Conservation (phyloP, 306 rosid genomes). For the Malus sieversii region DNA sequence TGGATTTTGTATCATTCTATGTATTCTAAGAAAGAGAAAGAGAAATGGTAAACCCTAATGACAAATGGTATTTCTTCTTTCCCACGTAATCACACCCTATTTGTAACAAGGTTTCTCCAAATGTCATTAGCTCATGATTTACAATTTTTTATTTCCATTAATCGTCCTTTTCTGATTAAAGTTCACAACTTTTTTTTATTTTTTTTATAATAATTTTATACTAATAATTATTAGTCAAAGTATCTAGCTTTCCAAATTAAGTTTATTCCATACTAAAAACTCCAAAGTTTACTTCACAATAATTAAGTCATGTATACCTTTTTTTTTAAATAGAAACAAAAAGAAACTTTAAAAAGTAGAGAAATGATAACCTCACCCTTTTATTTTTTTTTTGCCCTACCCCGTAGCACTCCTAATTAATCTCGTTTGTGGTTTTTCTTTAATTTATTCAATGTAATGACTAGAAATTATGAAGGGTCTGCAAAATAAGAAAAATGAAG, state of each 20-base stretch:
- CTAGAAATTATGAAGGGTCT: too few relatives aligned
- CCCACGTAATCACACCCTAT: not conserved
- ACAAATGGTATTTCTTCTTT: not conserved
- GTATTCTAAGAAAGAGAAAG: not conserved
- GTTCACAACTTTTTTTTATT: not conserved
- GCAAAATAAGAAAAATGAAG: not conserved
- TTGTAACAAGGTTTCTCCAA: not conserved
- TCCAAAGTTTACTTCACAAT: not conserved
- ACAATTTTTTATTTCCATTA: not conserved
- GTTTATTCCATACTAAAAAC: not conserved
- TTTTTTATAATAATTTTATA: not conserved
- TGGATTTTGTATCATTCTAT: not conserved
- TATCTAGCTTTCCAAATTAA: not conserved
- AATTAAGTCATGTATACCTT: not conserved
- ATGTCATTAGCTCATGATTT: constrained; percentile 7
- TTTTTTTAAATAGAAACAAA: too few relatives aligned
- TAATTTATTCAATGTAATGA: not conserved
- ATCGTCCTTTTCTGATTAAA: not conserved
- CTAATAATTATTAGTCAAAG: not conserved
- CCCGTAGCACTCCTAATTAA: not conserved
- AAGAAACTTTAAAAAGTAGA: not conserved
- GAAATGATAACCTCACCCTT: too few relatives aligned
- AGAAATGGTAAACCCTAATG: not conserved
- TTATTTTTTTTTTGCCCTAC: too few relatives aligned
- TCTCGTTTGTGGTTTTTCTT: not conserved